Percentiles rank a stretch among this genome's conserved stretches.
These are phyloP conservation scores for Cucurbita argyrosperma DNA, from an alignment of 306 rosid species.

Conservation along the genomic window DNA sequence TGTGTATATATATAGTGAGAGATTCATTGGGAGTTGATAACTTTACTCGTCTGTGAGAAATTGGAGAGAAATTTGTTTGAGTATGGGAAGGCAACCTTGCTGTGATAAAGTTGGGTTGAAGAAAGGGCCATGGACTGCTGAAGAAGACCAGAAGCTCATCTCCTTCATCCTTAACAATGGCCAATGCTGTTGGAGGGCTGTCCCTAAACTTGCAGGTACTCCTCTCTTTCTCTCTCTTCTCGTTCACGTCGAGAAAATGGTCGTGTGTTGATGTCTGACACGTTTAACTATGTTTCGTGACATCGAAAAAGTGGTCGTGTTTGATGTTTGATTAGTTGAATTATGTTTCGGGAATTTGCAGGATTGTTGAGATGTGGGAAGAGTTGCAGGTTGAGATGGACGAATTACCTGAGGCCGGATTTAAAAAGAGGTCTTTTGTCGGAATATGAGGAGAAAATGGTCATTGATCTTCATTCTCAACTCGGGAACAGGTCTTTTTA, in stretches of 20 bases:
- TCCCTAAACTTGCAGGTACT: slow-evolving; percentile 62
- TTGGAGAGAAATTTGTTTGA: neutral
- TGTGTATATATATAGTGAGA: neutral
- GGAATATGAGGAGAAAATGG: slow-evolving; percentile 5
- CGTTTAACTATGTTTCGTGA: no score
- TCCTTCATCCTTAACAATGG: slow-evolving; percentile 49
- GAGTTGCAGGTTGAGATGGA: slow-evolving; percentile 1
- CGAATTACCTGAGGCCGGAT: neutral
- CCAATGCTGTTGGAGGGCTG: slow-evolving; percentile 75
- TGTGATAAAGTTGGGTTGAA: slow-evolving; percentile 69
- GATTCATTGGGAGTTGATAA: neutral
- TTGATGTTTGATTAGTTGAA: neutral
- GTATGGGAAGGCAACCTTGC: slow-evolving; percentile 64
- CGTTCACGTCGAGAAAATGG: no score
- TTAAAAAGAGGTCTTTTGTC: neutral
- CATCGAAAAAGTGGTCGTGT: no score
- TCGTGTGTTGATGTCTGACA: no score
- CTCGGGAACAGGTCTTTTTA: neutral
- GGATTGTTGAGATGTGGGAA: slow-evolving; percentile 6
- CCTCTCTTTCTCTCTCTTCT: neutral
- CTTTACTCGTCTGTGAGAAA: neutral
- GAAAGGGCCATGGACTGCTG: slow-evolving; percentile 56
- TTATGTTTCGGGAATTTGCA: neutral
- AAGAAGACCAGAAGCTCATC: slow-evolving; percentile 24
- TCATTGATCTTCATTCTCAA: slow-evolving; percentile 7